Conservation (phyloP, 441 rosid species). For the Flueggea neowawraea region DNA sequence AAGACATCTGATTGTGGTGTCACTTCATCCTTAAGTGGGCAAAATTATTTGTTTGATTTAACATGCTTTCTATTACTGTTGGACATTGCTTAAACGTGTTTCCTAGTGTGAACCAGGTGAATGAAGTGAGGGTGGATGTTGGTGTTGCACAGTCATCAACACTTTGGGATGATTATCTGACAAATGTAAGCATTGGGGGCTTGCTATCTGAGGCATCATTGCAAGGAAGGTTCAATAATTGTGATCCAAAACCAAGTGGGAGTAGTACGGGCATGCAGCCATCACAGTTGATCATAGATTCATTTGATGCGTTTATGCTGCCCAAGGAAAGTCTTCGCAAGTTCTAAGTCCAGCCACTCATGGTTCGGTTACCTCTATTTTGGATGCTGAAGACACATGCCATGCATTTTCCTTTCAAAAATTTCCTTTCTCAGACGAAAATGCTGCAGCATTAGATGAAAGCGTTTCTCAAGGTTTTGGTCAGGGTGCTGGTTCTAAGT, state of each 20-base stretch:
- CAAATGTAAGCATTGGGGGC: constrained; percentile 82
- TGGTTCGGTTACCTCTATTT: constrained; percentile 52
- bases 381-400: constrained; percentile 94
- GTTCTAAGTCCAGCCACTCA: constrained; percentile 30
- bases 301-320: constrained; percentile 62
- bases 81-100: constrained; percentile 15
- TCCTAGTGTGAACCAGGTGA: constrained; percentile 34
- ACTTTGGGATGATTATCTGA: constrained; percentile 65
- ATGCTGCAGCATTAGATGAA: constrained; percentile 21
- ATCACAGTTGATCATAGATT: constrained; percentile 55
- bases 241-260: constrained; percentile 37
- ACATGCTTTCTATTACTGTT: background rate
- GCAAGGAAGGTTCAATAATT: constrained; percentile 34
- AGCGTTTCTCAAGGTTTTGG: constrained; percentile 21
- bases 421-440: constrained; percentile 27
- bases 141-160: constrained; percentile 33
- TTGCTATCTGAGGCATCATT: constrained; percentile 75
- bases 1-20: no score
- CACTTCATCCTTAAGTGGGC: no score
- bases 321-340: constrained; percentile 36
- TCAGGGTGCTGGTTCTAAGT: constrained; percentile 26
- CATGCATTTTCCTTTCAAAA: constrained; percentile 71
- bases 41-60: no score
- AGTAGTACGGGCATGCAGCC: constrained; percentile 33
- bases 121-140: constrained; percentile 26